Evolutionary conservation across 116 monocot genomes (phyloP), one percentile per base, ranked within the genome.

Genomic region (Dioscorea cayenensis): DNA sequence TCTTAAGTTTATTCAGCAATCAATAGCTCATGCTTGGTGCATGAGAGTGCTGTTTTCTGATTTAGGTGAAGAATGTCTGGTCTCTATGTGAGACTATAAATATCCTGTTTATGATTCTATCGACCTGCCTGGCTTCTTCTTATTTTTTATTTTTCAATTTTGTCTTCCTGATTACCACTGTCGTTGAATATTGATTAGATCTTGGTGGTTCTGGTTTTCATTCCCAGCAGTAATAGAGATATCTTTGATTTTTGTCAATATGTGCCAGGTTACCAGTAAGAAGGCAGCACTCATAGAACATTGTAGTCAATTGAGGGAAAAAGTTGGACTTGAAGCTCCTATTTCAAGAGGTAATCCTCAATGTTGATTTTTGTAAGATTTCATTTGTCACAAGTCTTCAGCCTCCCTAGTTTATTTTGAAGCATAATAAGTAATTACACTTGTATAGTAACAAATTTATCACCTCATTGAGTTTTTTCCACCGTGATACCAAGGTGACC

Each of bases 261-360:
- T 72, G 35, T 23, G 21, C 64, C 52, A 97, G 97, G 97, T 97
- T 20, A 97, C 97, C 6, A 85, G 84, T 71, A 97, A 97, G 83
- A 97, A 97, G 79, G 84, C 89, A 50, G 83, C 97, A 77, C 79
- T 93, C 51, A 87, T 97, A 73, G 93, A 93, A 14, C 90, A 89
- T 22, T 84, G 81, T 66, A 77, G 72, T 29, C 84, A 83, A 70
- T 71, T 97, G 73, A 97, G 75, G 72, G 85, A 97, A 51, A 90
- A 90, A 50, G n/a, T 93, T 67, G 97, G 89, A 74, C 67, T 75
- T 23, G 85, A 85, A 58, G 84, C 89, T 60, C 81, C 75, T 25
- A 90, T 93, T 77, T 93, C 86, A 60, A 90, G 50, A 66, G 93
- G 96, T 92, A 71, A 61, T 8, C 19, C 21, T 49, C 10, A 21